Evolutionary conservation across 345 rosid species (phyloP), one percentile per base, ranked within the genome.

Genomic region (Brassica carinata): DNA sequence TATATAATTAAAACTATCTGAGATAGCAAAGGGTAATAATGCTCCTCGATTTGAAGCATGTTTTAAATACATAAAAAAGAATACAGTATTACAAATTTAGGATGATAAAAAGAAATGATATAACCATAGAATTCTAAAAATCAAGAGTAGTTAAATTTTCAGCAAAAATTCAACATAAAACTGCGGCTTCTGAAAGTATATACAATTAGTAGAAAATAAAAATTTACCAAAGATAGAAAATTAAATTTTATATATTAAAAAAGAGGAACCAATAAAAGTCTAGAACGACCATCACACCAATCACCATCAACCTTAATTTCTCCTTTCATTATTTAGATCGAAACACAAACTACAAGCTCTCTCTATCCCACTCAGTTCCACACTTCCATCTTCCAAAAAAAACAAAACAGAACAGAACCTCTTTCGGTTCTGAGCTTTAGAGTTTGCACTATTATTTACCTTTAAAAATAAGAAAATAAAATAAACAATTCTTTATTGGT

Each of bases 281-380:
- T 79, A 31, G 40, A 79, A 75, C 6, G 38, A 64, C 67, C 17
- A 80, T 69, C 79, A 75, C 79, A 80, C 72, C 83, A 80, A 69
- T 80, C 83, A 80, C 14, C 72, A 75, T 80, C 83, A 75, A 75
- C 76, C 75, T 69, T 75, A 80, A 53, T 74, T 68, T 63, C 67
- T 69, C 59, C 71, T 51, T 75, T 34, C 79, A 80, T 69, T 80
- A 80, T 80, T 80, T 74, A 80, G 79, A 80, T 69, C 75, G 19
- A 43, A 53, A 55, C 68, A 48, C 77, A 29, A 72, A 79, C 78
- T 73, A 58, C 74, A 23, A 36, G 17, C 64, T 61, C 73, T 64
- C 66, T 72, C 69, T 40, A 72, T 73, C 77, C 58, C 79, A 48
- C 75, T 68, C 74, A 48, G 61, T 75, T 74, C 79, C 74, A 55